phyloP scores from a whole-genome alignment of 1,284 basidiomycete species.

The Tilletia walkeri region DNA sequence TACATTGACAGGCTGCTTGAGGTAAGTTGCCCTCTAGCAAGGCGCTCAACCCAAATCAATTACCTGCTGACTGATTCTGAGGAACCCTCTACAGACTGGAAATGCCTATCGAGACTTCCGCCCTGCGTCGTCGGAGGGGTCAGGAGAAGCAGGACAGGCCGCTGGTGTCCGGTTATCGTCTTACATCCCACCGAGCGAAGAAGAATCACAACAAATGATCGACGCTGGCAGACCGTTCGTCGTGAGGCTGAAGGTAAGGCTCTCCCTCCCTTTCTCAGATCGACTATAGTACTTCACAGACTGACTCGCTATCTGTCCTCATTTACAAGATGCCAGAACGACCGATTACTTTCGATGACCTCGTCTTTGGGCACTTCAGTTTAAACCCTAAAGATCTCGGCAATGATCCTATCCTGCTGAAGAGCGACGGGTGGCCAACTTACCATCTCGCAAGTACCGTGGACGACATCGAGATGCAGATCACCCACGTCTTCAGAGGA shows the following conservation, averaged over 20 bases:
- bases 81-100: constrained; percentile 63
- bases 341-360: constrained; percentile 8
- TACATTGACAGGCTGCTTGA: constrained; percentile 74
- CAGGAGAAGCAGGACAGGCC: neutral
- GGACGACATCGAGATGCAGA: constrained; percentile 92
- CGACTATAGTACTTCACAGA: constrained; percentile 60
- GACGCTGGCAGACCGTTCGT: constrained; percentile 74
- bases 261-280: constrained; percentile 1
- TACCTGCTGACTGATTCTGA: no score
- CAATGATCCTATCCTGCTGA: constrained; percentile 89
- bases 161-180: constrained; percentile 66
- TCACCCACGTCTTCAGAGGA: constrained; percentile 90
- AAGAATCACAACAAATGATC: constrained; percentile 74
- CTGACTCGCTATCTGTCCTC: constrained; percentile 57
- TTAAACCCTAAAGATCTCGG: constrained; percentile 63
- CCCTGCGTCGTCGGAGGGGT: constrained; percentile 59
- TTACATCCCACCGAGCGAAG: constrained; percentile 71
- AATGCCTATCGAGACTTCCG: constrained; percentile 96
- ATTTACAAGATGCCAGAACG: neutral
- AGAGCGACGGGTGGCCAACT: constrained; percentile 88
- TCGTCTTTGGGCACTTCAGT: constrained; percentile 20
- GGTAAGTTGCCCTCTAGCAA: constrained; percentile 57
- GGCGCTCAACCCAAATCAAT: neutral
- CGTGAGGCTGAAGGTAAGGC: constrained; percentile 78
- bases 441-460: constrained; percentile 95